Evolutionary conservation across 2,329 filamentous ascomycete genomes (phyloP), one percentile per base, ranked within the genome.

Genomic region (Fusarium anguioides): DNA sequence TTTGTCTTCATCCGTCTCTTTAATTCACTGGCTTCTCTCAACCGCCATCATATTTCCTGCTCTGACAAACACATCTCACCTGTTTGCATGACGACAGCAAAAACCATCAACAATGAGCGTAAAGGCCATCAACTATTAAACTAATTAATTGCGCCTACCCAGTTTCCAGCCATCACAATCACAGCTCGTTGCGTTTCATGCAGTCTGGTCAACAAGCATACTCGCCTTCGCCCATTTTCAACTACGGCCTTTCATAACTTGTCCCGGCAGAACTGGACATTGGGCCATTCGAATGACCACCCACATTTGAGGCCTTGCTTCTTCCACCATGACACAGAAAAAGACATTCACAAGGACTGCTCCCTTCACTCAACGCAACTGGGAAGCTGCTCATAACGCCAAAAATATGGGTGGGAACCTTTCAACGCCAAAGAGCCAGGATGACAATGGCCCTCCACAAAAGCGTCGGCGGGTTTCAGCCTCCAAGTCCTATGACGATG

Each of bases 291-390:
- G 61, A 57, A 47, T 50, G 48, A 47, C 58, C 55, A 44, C 53
- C 42, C 49, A 50, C 51, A 37, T 73, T 73, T 69, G 77, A 79
- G 76, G 75, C 69, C 72, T 68, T 69, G 69, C 74, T 74, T 73
- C 74, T 68, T 67, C 75, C 75, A 78, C 76, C 77, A 87, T 87
- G 84, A 82, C 82, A 73, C 76, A 78, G 71, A 78, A 79, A 72
- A 79, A 76, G 73, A 78, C 79, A 65, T 82, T 79, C 72, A 80
- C 80, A 76, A 81, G 82, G 77, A 81, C 79, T 70, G 78, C 83
- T 56, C 84, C 85, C 61, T 87, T 84, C 75, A 81, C 87, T 60
- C 83, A 85, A 68, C 82, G 84, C 74, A 85, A 83, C 73, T 86
- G 82, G 83, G 78, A 82, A 64, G 80, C 78, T 63, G 81, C 80